Base-by-base conservation (phyloP, 768 basidiomycete species). In the Amanita rubescens region DNA sequence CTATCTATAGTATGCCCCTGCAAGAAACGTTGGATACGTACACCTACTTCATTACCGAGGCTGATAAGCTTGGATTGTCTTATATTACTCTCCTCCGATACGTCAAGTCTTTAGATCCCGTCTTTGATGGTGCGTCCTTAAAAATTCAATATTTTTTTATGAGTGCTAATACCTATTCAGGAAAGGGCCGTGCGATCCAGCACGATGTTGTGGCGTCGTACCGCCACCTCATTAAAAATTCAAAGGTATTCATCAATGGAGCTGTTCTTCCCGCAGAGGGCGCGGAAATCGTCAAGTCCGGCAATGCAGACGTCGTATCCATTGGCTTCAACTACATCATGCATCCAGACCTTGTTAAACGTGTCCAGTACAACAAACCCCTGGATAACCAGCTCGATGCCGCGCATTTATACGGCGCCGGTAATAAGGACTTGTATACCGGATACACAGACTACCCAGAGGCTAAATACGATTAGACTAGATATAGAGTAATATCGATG, bases 11-110 rank as follows among this genome's bases (percentile, higher is more conserved):
- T 25, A 76, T 77, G 73, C 70, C 74, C 1, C 63, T 78, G 7
- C 58, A 72, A 49, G 75, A 77, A 10, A 72, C 73, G 5, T 53
- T 75, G 30, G 70, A 70, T 17, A 75, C 74, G 0, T 77, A 55
- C 63, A 63, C 55, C 15, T 74, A 76, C 59, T 71, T 74, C 61
- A 58, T 76, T 49, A 57, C 61, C 17, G 71, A 74, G 53, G 69
- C 71, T 1, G 70, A 74, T 51, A 69, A 71, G 47, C 63, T 76
- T 7, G 61, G 57, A 24, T 44, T 70, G 17, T 43, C 70, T 0
- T 72, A 73, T 49, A 63, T 74, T 49, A 53, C 57, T 8, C 62
- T 72, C 5, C 57, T 67, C 32, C 63, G 68, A 4, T 70, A 72
- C 49, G 30, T 52, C 1, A 32, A 53, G 1, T 35, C 25, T 1